Percentiles rank a stretch among this genome's conserved stretches.
Evolutionary conservation across 2,329 filamentous ascomycete species (phyloP).

Genomic region (Torrubiellomyces zombiae): DNA sequence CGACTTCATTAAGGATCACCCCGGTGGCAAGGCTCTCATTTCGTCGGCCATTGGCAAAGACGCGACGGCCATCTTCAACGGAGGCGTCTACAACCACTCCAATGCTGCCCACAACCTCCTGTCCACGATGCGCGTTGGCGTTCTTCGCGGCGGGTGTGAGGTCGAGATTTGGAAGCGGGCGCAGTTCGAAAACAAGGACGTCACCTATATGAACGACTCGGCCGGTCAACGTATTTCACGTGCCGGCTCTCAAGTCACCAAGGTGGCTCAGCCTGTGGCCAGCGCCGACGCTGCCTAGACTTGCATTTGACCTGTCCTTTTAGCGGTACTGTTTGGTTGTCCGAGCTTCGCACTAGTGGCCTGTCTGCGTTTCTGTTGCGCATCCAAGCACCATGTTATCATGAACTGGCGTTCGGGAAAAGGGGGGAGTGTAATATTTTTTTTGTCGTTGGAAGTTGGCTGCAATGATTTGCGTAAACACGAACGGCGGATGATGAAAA

Average conservation of each 20-base stretch:
- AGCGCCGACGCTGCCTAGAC: slow-evolving; percentile 67
- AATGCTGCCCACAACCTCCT: slow-evolving; percentile 82
- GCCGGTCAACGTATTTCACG: slow-evolving; percentile 69
- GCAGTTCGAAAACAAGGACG: slow-evolving; percentile 70
- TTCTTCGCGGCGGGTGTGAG: slow-evolving; percentile 72
- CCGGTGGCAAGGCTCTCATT: slow-evolving; percentile 81
- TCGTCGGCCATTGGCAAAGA: slow-evolving; percentile 71
- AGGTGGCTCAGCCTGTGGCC: slow-evolving; percentile 60
- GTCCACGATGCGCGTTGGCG: slow-evolving; percentile 75
- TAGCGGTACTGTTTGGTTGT: too few species aligned
- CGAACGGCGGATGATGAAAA: too few species aligned
- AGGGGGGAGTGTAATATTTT: too few species aligned
- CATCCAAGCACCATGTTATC: too few species aligned
- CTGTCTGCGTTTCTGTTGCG: too few species aligned
- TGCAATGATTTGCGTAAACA: too few species aligned
- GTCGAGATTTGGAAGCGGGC: slow-evolving; percentile 88
- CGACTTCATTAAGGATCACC: slow-evolving; percentile 75
- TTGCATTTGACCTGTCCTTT: too few species aligned
- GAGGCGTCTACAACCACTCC: slow-evolving; percentile 77
- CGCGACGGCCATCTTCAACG: slow-evolving; percentile 81
- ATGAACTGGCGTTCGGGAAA: too few species aligned
- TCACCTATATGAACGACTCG: slow-evolving; percentile 64
- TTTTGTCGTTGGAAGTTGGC: too few species aligned
- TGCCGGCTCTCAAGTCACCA: slow-evolving; percentile 73
- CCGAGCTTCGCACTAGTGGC: too few species aligned